phyloP scores from a whole-genome alignment of 169 alveolate species.

The Plasmodium vinckei region DNA sequence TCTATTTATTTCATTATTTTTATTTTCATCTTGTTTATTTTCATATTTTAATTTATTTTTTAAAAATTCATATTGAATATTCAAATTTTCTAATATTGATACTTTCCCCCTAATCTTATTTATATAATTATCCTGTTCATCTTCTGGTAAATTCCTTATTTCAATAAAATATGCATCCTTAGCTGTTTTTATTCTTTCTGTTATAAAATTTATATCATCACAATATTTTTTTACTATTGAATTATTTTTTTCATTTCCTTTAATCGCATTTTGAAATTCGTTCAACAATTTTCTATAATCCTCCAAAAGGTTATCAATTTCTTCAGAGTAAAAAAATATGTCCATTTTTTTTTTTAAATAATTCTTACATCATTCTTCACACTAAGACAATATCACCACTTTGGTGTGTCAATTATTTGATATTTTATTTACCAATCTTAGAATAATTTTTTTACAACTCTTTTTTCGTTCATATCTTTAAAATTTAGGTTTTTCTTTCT shows the following conservation, averaged over 20 bases:
- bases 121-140: constrained; percentile 38
- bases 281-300: constrained; percentile 41
- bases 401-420: too few relatives aligned
- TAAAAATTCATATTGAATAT: constrained; percentile 46
- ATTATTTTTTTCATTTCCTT: constrained; percentile 29
- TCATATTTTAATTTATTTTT: constrained; percentile 59
- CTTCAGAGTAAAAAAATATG: constrained; percentile 48
- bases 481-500: too few relatives aligned
- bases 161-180: constrained; percentile 75
- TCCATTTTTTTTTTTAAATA: constrained; percentile 24
- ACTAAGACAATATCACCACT: too few relatives aligned
- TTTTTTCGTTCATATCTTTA: too few relatives aligned
- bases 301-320: constrained; percentile 55
- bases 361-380: too few relatives aligned
- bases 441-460: too few relatives aligned
- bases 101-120: constrained; percentile 50
- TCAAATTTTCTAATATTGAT: constrained; percentile 39
- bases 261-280: constrained; percentile 23
- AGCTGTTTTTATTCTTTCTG: constrained; percentile 69
- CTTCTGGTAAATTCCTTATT: constrained; percentile 44
- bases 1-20: constrained; percentile 3
- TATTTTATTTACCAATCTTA: too few relatives aligned
- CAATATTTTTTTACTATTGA: neutral
- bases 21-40: constrained; percentile 19
- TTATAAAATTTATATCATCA: constrained; percentile 40